phyloP scores from a whole-genome alignment of 2,329 filamentous ascomycete genomes.

The Lasiodiplodia gonubiensis region DNA sequence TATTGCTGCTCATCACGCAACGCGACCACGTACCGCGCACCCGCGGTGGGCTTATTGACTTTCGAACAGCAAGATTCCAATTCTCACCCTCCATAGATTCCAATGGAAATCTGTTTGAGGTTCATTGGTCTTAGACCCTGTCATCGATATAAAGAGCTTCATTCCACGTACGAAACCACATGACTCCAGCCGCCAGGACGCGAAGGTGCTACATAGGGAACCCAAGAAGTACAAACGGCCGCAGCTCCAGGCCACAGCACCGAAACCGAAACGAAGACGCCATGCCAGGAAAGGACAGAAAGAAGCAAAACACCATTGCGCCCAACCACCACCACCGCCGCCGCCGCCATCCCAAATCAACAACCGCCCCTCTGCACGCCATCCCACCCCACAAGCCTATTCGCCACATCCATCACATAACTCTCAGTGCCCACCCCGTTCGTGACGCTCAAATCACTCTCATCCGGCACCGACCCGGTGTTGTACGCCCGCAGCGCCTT shows the following conservation, averaged over 20 bases:
- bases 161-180: neutral
- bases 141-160: neutral
- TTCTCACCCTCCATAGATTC: neutral
- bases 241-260: neutral
- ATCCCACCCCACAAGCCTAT: slow-evolving; percentile 36
- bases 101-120: neutral
- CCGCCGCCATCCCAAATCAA: neutral
- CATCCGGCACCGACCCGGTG: slow-evolving; percentile 14
- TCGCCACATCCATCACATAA: slow-evolving; percentile 35
- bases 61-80: neutral
- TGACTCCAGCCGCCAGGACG: neutral
- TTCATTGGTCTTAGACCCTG: neutral
- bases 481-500: slow-evolving; percentile 31
- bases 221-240: neutral
- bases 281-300: neutral
- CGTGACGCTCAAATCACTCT: slow-evolving; percentile 22
- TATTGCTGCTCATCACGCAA: too few relatives aligned
- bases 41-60: neutral
- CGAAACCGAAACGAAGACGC: neutral
- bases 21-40: too few relatives aligned
- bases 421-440: slow-evolving; percentile 19
- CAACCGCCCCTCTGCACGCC: slow-evolving; percentile 13
- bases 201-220: neutral
- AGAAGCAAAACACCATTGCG: neutral
- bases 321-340: neutral